These are phyloP conservation scores for Terana coerulea DNA, from an alignment of 768 basidiomycete species.

Conservation along the genomic window DNA sequence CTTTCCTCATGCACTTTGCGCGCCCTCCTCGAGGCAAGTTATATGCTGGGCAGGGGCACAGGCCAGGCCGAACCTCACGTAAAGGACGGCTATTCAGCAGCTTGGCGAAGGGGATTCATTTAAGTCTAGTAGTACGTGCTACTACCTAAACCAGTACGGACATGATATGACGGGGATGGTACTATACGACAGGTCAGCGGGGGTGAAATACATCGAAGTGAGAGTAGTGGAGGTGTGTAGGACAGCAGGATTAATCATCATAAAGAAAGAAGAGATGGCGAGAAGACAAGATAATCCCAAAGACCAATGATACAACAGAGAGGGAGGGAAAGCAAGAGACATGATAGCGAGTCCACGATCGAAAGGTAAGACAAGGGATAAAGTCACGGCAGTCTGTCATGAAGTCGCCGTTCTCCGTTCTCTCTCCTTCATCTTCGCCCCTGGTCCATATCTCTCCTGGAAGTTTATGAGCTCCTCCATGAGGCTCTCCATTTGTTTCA, in stretches of 20 bases:
- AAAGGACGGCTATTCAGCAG: too few species aligned
- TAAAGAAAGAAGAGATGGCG: not conserved
- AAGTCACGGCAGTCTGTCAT: conserved; percentile 16
- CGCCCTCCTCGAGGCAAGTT: too few species aligned
- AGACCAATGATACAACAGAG: conserved; percentile 13
- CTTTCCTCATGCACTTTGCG: too few species aligned
- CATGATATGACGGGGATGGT: too few species aligned
- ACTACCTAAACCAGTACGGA: too few species aligned
- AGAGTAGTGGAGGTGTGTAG: not conserved
- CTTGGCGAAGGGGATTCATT: too few species aligned
- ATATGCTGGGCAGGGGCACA: too few species aligned
- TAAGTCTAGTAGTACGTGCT: too few species aligned
- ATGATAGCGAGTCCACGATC: not conserved
- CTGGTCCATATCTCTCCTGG: conserved; percentile 81
- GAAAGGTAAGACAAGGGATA: too few species aligned
- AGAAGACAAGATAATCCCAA: conserved; percentile 1
- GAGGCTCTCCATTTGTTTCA: conserved; percentile 86
- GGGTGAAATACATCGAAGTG: not conserved
- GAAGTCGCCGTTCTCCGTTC: conserved; percentile 28
- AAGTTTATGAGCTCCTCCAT: conserved; percentile 88
- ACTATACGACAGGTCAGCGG: not conserved
- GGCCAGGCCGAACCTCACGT: too few species aligned
- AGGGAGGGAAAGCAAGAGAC: not conserved
- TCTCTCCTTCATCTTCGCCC: conserved; percentile 38
- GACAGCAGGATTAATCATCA: not conserved